A percentile compares a stretch with the other conserved stretches of the same genome.
phyloP scores from a whole-genome alignment of 768 basidiomycete species.

The Mycena rosella region DNA sequence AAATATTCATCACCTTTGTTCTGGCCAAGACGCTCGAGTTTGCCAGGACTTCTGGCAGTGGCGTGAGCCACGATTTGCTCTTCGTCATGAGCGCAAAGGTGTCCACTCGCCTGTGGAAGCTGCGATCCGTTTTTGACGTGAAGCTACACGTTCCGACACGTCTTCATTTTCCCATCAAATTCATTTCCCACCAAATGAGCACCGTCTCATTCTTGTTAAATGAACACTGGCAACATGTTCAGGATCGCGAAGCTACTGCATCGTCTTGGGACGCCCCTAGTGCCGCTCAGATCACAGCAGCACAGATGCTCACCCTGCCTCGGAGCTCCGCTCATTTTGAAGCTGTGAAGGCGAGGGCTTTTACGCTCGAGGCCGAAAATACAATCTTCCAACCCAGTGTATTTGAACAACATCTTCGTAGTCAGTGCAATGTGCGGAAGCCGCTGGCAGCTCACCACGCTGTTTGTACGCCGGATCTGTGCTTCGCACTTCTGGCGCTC shows the following conservation, averaged over 20 bases:
- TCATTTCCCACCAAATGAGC: conserved; percentile 36
- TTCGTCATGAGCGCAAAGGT: conserved; percentile 54
- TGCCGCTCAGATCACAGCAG: not conserved
- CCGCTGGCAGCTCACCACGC: no score
- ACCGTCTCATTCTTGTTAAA: conserved; percentile 16
- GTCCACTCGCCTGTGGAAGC: conserved; percentile 52
- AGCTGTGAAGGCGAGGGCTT: not conserved
- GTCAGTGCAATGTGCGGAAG: not conserved
- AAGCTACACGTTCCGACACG: not conserved
- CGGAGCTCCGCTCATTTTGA: conserved; percentile 2
- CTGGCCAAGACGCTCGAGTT: conserved; percentile 45
- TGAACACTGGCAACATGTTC: conserved; percentile 1
- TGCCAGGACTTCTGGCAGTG: conserved; percentile 12
- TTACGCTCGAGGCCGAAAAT: not conserved
- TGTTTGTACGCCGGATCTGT: no score
- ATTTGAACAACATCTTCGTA: conserved; percentile 2
- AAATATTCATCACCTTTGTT: conserved; percentile 61
- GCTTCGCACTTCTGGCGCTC: not conserved
- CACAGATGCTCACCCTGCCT: conserved; percentile 11
- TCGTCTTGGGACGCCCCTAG: conserved; percentile 11
- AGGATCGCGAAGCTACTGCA: not conserved
- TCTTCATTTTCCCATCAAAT: conserved; percentile 1
- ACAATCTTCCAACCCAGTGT: not conserved
- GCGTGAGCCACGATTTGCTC: conserved; percentile 46
- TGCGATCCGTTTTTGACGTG: conserved; percentile 40